Conservation (phyloP, 495 filamentous ascomycete genomes). For the Tuber indicum region DNA sequence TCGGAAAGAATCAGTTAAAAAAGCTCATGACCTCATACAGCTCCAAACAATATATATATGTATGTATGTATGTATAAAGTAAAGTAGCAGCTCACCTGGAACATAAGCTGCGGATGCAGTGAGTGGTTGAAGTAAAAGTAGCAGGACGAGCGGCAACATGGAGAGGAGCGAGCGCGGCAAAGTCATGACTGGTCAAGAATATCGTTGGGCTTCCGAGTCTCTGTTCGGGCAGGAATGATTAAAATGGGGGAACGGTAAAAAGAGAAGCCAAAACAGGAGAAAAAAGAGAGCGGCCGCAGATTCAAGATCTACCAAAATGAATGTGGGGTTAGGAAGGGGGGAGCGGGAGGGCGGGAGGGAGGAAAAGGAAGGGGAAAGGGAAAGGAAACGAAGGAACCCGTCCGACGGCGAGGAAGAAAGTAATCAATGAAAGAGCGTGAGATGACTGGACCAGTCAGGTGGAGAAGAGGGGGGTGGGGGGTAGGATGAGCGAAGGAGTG, state of each 20-base stretch:
- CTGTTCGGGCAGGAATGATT: background rate
- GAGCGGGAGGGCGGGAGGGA: no score
- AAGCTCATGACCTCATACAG: background rate
- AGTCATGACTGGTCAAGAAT: conserved; percentile 18
- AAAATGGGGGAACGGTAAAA: background rate
- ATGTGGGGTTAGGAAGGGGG: background rate
- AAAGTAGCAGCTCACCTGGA: conserved; percentile 22
- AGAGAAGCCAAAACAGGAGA: conserved; percentile 4
- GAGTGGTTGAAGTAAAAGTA: conserved; percentile 26
- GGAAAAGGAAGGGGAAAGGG: background rate
- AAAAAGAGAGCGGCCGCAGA: conserved; percentile 33
- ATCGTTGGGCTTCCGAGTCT: background rate
- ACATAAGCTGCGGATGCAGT: conserved; percentile 24
- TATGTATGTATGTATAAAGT: no score
- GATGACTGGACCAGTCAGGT: background rate
- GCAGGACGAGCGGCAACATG: conserved; percentile 18
- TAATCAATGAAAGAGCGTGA: conserved; percentile 18
- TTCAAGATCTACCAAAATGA: conserved; percentile 26
- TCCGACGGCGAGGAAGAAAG: conserved; percentile 25
- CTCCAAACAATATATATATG: background rate
- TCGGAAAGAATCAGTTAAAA: background rate
- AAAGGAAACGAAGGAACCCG: conserved; percentile 34
- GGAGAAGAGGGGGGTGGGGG: background rate
- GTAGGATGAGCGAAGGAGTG: conserved; percentile 17
- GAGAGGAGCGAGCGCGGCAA: conserved; percentile 17